Base-by-base conservation (phyloP, 768 basidiomycete genomes). In the Tricholoma saponaceum region DNA sequence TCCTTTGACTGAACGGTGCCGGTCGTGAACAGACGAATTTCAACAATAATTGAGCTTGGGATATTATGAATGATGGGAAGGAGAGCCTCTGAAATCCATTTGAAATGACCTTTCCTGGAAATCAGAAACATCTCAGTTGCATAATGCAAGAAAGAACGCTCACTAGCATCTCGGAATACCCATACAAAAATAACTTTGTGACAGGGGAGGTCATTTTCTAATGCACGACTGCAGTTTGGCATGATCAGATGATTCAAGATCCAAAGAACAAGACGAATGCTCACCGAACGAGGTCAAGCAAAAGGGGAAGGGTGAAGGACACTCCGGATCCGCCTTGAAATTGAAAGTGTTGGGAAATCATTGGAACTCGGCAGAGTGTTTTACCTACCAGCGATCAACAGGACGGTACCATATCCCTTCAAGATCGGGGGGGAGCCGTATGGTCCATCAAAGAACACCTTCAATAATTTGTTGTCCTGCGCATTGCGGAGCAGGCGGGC, bases 391-490 rank as follows among this genome's bases (percentile, higher is more conserved):
- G 75, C 75, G 43, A 82, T 67, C 33, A 81, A 61, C 7, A 80
- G 58, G 6, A 76, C 72, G 3, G 69, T 70, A 22, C 77, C 70
- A 55, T 70, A 77, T 10, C 73, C 72, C 7, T 67, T 47, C 8
- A 80, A 52, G 32, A 68, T 26, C 4, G 74, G 72, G 2, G 75
- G 72, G 0, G 69, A 64, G 23, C 79, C 76, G 63, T 79, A 80
- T 8, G 79, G 78, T 0, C 79, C 79, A 55, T 87, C 86, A 1
- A 88, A 61, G 37, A 81, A 74, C 12, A 81, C 75, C 26, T 74
- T 73, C 22, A 80, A 69, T 10, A 67, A 66, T 49, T 63, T 14
- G 6, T 62, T 53, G 14, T 59, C 50, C 2, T 52, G 57, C 1
- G 74, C 77, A 1, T 53, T 66, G 41, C 76, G 63, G 46, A 65